A percentile compares a stretch with the other conserved stretches of the same genome.
phyloP scores from a whole-genome alignment of 169 alveolate species.

The Babesia bigemina region DNA sequence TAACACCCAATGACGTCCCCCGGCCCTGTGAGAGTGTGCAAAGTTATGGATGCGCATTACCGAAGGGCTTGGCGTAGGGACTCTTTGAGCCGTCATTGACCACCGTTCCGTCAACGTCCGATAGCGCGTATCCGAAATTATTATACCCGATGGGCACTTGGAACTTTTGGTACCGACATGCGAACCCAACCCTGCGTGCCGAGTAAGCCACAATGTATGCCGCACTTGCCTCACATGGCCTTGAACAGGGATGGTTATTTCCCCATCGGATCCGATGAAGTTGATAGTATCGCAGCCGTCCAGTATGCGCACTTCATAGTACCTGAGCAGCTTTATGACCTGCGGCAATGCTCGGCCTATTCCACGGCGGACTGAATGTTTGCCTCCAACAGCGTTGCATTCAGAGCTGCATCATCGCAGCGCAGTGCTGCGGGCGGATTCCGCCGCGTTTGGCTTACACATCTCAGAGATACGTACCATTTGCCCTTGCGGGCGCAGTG shows the following conservation, averaged over 20 bases:
- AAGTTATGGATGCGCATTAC: neutral
- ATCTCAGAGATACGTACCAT: constrained; percentile 12
- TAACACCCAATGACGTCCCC: constrained; percentile 79
- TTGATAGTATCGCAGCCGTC: constrained; percentile 15
- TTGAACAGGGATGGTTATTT: neutral
- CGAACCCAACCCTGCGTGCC: constrained; percentile 82
- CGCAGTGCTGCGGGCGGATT: too few species aligned
- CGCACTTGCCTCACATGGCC: constrained; percentile 54
- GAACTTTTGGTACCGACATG: constrained; percentile 84
- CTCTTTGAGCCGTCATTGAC: constrained; percentile 12
- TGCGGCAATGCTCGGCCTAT: neutral
- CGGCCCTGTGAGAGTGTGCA: constrained; percentile 14
- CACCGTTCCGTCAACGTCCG: constrained; percentile 61
- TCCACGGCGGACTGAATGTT: neutral
- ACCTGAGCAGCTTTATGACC: constrained; percentile 60
- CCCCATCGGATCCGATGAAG: constrained; percentile 36
- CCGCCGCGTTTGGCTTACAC: too few species aligned
- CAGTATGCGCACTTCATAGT: constrained; percentile 66
- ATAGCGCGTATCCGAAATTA: constrained; percentile 67
- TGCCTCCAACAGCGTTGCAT: too few species aligned
- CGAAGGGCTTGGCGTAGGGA: constrained; percentile 49
- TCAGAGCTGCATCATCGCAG: too few species aligned
- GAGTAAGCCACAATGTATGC: constrained; percentile 20
- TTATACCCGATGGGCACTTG: constrained; percentile 80
- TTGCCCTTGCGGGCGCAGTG: constrained; percentile 52